Evolutionary conservation across 352 stramenopile species (phyloP).

Genomic region (Pythium guiyangense): DNA sequence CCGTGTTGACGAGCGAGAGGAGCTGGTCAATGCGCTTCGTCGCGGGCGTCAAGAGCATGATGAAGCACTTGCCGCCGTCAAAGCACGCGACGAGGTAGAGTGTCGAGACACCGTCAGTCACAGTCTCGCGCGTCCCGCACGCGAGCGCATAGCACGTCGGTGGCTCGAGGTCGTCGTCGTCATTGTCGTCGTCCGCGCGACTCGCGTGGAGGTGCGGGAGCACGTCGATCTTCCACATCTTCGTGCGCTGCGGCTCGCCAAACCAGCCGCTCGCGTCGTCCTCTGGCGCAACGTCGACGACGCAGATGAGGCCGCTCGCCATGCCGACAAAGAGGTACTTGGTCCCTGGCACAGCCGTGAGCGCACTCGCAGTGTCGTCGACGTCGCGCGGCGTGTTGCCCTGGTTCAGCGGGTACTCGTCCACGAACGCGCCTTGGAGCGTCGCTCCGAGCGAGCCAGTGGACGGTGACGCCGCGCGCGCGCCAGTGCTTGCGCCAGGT

Average conservation of each 20-base stretch:
- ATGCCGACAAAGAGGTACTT: slow-evolving; percentile 72
- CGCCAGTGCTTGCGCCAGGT: not conserved
- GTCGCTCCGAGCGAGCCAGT: not conserved
- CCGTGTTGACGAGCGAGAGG: slow-evolving; percentile 69
- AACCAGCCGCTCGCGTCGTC: slow-evolving; percentile 28
- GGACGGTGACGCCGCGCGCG: not conserved
- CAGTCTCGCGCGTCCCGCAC: no score
- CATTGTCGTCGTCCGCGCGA: not conserved
- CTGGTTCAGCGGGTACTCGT: slow-evolving; percentile 60
- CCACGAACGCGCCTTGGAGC: slow-evolving; percentile 26
- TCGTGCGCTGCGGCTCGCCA: slow-evolving; percentile 18
- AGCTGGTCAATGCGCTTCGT: slow-evolving; percentile 69
- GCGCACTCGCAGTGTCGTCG: slow-evolving; percentile 39
- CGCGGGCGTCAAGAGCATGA: slow-evolving; percentile 56
- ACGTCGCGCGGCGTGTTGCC: slow-evolving; percentile 34
- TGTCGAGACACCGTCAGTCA: slow-evolving; percentile 23
- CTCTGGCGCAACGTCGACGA: slow-evolving; percentile 38
- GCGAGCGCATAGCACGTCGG: slow-evolving; percentile 56
- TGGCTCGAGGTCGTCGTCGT: not conserved
- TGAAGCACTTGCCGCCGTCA: slow-evolving; percentile 76
- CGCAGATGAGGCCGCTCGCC: slow-evolving; percentile 62
- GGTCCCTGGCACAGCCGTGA: slow-evolving; percentile 43
- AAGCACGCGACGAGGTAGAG: slow-evolving; percentile 68
- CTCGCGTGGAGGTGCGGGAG: slow-evolving; percentile 34
- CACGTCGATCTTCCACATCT: slow-evolving; percentile 81